A percentile compares a stretch with the other conserved stretches of the same genome.
These are phyloP conservation scores for Ailanthus altissimus DNA, from an alignment of 345 rosid species.

Conservation along the genomic window DNA sequence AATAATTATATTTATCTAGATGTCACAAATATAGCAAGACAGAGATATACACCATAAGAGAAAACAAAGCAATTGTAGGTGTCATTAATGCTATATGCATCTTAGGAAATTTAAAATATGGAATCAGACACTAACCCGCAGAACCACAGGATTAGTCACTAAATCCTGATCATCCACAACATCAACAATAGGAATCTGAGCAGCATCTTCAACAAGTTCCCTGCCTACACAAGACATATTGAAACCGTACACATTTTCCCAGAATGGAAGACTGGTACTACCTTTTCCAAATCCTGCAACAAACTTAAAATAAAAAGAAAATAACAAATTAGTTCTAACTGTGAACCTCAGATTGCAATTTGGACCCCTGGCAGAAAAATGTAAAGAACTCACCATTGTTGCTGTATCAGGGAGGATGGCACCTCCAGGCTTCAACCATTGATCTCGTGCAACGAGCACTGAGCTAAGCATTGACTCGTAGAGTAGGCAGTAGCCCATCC, in stretches of 20 bases:
- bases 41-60: background rate
- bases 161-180: constrained; percentile 58
- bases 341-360: background rate
- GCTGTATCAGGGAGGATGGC: constrained; percentile 97
- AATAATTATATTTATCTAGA: background rate
- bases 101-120: no score
- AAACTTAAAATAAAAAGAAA: constrained; percentile 42
- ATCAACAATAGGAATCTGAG: constrained; percentile 72
- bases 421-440: constrained; percentile 98
- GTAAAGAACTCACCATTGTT: constrained; percentile 61
- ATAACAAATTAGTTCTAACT: constrained; percentile 4
- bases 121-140: constrained; percentile 48
- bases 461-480: constrained; percentile 95
- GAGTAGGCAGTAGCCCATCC: constrained; percentile 99
- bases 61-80: background rate
- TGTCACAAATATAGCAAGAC: background rate
- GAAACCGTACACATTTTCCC: constrained; percentile 66
- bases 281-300: constrained; percentile 95
- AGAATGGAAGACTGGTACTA: constrained; percentile 83
- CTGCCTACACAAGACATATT: constrained; percentile 83
- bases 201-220: constrained; percentile 71
- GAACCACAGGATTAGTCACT: constrained; percentile 61
- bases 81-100: background rate
- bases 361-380: background rate
- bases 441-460: constrained; percentile 90